These are phyloP conservation scores for Cryptosporidium parvum DNA, from an alignment of 169 alveolate species.

Conservation along the genomic window DNA sequence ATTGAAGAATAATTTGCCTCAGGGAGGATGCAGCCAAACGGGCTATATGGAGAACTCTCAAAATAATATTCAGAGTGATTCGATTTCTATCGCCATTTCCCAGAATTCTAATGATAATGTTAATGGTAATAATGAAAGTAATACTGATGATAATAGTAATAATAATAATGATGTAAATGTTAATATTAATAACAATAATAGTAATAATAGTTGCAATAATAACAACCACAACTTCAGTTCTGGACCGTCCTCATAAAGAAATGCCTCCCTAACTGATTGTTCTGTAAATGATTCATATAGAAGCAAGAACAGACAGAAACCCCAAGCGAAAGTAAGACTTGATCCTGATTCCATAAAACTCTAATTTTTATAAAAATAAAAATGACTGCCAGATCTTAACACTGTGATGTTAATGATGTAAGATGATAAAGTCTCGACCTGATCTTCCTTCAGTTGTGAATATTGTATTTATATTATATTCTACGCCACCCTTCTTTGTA, in stretches of 20 bases:
- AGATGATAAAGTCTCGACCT: conserved; percentile 13
- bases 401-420: conserved; percentile 59
- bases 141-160: conserved; percentile 1
- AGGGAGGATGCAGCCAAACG: neutral
- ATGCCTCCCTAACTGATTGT: neutral
- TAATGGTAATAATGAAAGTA: neutral
- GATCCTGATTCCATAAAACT: conserved; percentile 9
- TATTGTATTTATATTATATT: conserved; percentile 17
- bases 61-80: neutral
- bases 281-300: conserved; percentile 15
- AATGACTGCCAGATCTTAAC: conserved; percentile 38
- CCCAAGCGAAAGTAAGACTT: neutral
- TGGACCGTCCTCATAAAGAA: conserved; percentile 21
- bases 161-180: neutral
- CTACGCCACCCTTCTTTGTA: conserved; percentile 4
- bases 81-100: neutral
- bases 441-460: conserved; percentile 22
- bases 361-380: neutral
- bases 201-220: neutral
- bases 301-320: conserved; percentile 10
- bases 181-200: neutral
- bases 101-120: neutral
- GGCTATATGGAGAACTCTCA: conserved; percentile 19
- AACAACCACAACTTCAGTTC: conserved; percentile 12
- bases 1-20: conserved; percentile 1